Base-by-base conservation (phyloP, 805 yeast species). In the Lachancea thermotolerans region DNA sequence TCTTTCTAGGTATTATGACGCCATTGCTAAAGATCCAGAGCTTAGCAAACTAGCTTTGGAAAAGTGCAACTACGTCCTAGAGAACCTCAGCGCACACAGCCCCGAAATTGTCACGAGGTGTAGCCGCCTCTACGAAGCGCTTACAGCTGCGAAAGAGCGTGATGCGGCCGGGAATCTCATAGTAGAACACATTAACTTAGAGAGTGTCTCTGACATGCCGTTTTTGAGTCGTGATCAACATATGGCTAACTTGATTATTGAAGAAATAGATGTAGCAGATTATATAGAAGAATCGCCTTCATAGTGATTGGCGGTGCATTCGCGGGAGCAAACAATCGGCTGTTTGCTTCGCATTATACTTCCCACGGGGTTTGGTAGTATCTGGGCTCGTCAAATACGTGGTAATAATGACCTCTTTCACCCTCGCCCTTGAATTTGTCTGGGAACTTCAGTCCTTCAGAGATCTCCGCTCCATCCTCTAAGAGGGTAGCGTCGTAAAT, bases 311-410 rank as follows among this genome's bases (percentile, higher is more conserved):
- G 21, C 15, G 10, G 38, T 6, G 14, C 16, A 41, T 28, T 14
- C 17, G 21, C 12, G 16, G 11, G 10, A 36, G 11, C 6, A 25
- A 11, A 28, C n/a, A 25, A 9, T 21, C 15, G 21, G 18, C 14
- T 16, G 10, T 12, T 11, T 12, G 6, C 12, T 17, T 36, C 16
- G 9, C 27, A 17, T 4, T 11, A 11, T 21, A n/a, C 9, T 32
- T 21, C 33, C 39, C 44, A 41, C 9, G 39, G 39, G 29, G 35
- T 35, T 17, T 43, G 40, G 37, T 44, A 88, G 60, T 90, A 90
- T 51, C 95, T 75, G 3, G 99, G 99, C 64, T 85, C 93, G 53
- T 88, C 93, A 65, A 93, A 89, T 0, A 93, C 99, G 64, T 93
- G 98, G 72, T 84, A 93, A 52, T 79, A 73, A 64, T 93, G 99